Base-by-base conservation (phyloP, 192 early-diverging fungal species). In the Oehlia diaphana region DNA sequence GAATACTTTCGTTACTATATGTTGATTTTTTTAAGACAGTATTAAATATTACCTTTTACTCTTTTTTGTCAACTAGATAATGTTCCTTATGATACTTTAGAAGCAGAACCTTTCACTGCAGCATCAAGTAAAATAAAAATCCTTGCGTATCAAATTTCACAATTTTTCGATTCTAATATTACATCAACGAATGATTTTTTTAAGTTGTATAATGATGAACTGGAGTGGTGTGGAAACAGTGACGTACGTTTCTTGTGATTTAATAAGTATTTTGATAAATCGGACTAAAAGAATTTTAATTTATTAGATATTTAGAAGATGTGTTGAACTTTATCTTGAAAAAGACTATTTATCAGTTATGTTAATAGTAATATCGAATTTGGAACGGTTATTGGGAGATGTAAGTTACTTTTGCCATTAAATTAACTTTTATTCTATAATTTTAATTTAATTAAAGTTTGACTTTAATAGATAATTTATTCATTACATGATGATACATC, bases 331-430 rank as follows among this genome's bases (percentile, higher is more conserved):
- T 7, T 66, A 80, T 67, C 23, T 26, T 31, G 39, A 65, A 44
- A 14, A 65, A 67, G 74, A 80, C 16, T 64, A 58, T 67, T 77
- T 39, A 14, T 64, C 79, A 37, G 26, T 21, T 28, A 37, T 80
- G n/a, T 61, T 80, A n/a, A 58, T 80, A 16, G 63, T 33, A 16
- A 65, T 76, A 37, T 66, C 79, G 16, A 49, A 49, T 9, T 53
- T 80, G 37, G 79, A 80, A 37, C 39, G 63, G 37, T 21, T 76
- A 23, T 65, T 80, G 9, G 74, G 79, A 19, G 73, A 77, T 76
- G 74, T 80, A 80, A 37, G 74, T 80, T 1, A 69, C 49, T 28
- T 2, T 42, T 10, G 26, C 7, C 35, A n/a, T n/a, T 72, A 16
- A n/a, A 21, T 47, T 3, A 23, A 47, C 7, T 72, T 31, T 78